Percentiles rank a stretch among this genome's conserved stretches.
These are phyloP conservation scores for Pseudohyphozyma bogoriensis DNA, from an alignment of 768 basidiomycete genomes.

Conservation along the genomic window DNA sequence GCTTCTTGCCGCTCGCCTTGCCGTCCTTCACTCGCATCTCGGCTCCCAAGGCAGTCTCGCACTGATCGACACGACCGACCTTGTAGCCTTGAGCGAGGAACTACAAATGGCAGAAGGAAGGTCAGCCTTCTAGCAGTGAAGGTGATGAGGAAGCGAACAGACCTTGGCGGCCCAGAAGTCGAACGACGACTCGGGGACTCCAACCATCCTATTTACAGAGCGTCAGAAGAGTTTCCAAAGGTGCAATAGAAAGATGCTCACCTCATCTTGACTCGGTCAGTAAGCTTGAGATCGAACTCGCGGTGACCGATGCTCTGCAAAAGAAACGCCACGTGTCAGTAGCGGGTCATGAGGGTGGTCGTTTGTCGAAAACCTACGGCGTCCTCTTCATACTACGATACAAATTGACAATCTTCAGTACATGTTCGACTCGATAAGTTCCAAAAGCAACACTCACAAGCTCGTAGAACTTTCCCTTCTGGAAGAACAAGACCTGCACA, in stretches of 20 bases:
- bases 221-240: neutral
- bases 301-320: slow-evolving; percentile 72
- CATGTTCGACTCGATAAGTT: neutral
- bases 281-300: slow-evolving; percentile 80
- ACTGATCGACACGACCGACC: slow-evolving; percentile 92
- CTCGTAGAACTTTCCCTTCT: slow-evolving; percentile 62
- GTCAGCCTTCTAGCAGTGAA: neutral
- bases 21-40: slow-evolving; percentile 84
- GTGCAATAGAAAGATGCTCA: neutral
- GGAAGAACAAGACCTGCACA: slow-evolving; percentile 98
- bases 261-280: slow-evolving; percentile 84
- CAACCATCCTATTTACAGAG: slow-evolving; percentile 59
- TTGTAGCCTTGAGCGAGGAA: slow-evolving; percentile 54
- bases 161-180: slow-evolving; percentile 78
- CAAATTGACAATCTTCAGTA: neutral
- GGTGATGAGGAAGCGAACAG: neutral
- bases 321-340: slow-evolving; percentile 33
- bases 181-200: slow-evolving; percentile 88
- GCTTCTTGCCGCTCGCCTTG: slow-evolving; percentile 48
- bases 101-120: neutral
- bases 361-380: slow-evolving; percentile 41
- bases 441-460: slow-evolving; percentile 10
- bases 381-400: slow-evolving; percentile 21
- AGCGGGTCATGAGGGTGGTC: no score
- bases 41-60: slow-evolving; percentile 90